A percentile compares a stretch with the other conserved stretches of the same genome.
Conservation (phyloP, 495 filamentous ascomycete species). For the Penicillium argentinense region DNA sequence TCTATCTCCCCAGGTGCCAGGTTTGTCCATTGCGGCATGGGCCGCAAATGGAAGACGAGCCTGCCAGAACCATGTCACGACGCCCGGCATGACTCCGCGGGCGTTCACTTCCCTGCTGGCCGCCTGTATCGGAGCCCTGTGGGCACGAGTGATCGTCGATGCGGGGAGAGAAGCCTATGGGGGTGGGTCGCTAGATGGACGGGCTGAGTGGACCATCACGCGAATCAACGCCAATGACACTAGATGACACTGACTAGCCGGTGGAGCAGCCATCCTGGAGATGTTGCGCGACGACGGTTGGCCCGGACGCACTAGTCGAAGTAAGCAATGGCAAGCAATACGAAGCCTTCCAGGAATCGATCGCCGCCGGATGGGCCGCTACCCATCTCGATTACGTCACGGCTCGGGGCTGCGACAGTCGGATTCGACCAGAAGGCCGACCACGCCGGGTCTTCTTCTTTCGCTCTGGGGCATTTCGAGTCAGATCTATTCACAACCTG, state of each 20-base stretch:
- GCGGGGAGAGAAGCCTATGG: slow-evolving; percentile 12
- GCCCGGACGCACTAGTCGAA: not conserved
- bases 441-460: not conserved
- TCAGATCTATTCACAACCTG: not conserved
- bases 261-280: not conserved
- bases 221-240: slow-evolving; percentile 11
- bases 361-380: slow-evolving; percentile 4
- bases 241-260: not conserved
- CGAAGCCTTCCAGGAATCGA: slow-evolving; percentile 12
- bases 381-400: slow-evolving; percentile 12
- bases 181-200: slow-evolving; percentile 7
- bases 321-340: slow-evolving; percentile 11
- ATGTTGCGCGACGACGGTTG: not conserved
- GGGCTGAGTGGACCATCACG: slow-evolving; percentile 11
- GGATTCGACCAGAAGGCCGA: not conserved
- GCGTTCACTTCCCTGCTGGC: not conserved
- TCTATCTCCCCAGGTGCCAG: too few species aligned
- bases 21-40: slow-evolving; percentile 2
- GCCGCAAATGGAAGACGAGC: slow-evolving; percentile 1
- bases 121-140: not conserved
- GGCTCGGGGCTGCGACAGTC: not conserved
- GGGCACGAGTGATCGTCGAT: slow-evolving; percentile 5
- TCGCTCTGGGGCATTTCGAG: not conserved
- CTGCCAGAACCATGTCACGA: not conserved
- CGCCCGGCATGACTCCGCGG: slow-evolving; percentile 1